phyloP scores from a whole-genome alignment of 345 rosid genomes.

The Pistacia integerrima region DNA sequence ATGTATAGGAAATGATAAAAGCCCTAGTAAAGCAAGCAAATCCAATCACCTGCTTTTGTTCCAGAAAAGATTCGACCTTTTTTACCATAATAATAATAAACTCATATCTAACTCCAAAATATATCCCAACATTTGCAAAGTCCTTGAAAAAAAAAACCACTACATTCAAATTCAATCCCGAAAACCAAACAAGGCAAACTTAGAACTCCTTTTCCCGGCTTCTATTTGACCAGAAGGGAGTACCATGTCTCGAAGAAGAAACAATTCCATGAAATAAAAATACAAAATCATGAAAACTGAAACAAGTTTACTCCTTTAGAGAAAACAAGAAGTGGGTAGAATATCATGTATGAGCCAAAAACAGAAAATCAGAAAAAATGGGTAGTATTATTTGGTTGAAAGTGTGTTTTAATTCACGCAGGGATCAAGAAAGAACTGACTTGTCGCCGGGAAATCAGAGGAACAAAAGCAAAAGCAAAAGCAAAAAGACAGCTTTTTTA shows the following conservation, averaged over 20 bases:
- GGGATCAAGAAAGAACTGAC: conserved; percentile 46
- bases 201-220: background rate
- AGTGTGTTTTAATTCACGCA: conserved; percentile 7
- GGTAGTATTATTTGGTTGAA: background rate
- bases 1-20: conserved; percentile 11
- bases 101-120: conserved; percentile 19
- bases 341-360: background rate
- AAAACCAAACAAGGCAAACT: background rate
- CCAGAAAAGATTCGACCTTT: conserved; percentile 2
- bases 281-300: background rate
- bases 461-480: conserved; percentile 48
- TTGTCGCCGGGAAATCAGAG: conserved; percentile 82
- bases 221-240: background rate
- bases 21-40: conserved; percentile 19
- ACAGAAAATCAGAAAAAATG: conserved; percentile 6
- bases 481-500: conserved; percentile 46
- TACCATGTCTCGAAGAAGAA: background rate
- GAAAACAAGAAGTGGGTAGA: background rate
- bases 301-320: background rate
- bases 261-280: conserved; percentile 1
- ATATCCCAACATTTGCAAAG: conserved; percentile 26
- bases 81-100: background rate
- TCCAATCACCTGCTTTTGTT: conserved; percentile 18
- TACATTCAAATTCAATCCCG: conserved; percentile 2
- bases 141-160: conserved; percentile 2